Conservation (phyloP, 768 basidiomycete species). For the Pisolithus sp. region DNA sequence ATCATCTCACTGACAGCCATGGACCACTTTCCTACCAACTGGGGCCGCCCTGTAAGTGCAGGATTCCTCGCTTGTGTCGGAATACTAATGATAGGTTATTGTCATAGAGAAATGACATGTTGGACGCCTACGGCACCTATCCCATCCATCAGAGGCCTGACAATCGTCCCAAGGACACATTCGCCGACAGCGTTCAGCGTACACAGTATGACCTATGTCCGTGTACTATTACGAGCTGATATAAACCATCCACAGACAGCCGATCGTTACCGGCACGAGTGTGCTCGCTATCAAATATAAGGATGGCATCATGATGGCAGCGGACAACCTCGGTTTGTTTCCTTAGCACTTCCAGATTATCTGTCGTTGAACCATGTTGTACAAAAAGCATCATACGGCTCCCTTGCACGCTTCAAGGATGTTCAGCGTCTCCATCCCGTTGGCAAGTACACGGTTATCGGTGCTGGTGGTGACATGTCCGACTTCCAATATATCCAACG, state of each 20-base stretch:
- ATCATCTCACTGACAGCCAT: conserved; percentile 30
- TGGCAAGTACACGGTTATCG: conserved; percentile 79
- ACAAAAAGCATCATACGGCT: conserved; percentile 86
- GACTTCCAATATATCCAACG: conserved; percentile 93
- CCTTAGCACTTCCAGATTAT: not conserved
- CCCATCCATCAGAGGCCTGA: conserved; percentile 60
- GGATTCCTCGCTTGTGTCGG: too few relatives aligned
- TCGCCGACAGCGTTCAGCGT: conserved; percentile 61
- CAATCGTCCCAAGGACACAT: conserved; percentile 46
- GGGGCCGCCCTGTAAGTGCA: conserved; percentile 67
- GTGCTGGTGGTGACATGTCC: conserved; percentile 93
- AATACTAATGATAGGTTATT: not conserved
- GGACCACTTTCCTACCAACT: conserved; percentile 83
- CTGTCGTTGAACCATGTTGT: not conserved
- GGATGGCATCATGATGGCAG: conserved; percentile 97
- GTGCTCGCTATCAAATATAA: conserved; percentile 93
- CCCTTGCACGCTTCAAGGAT: conserved; percentile 94
- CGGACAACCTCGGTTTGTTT: conserved; percentile 85
- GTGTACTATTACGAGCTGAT: not conserved
- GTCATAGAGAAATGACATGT: conserved; percentile 62
- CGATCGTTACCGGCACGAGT: conserved; percentile 95
- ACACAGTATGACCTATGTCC: conserved; percentile 56
- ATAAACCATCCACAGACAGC: conserved; percentile 50
- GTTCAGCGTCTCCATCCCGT: conserved; percentile 82
- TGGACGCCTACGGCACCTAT: conserved; percentile 73